A percentile compares a stretch with the other conserved stretches of the same genome.
phyloP scores from a whole-genome alignment of 768 basidiomycete genomes.

The Agrocybe praecox region DNA sequence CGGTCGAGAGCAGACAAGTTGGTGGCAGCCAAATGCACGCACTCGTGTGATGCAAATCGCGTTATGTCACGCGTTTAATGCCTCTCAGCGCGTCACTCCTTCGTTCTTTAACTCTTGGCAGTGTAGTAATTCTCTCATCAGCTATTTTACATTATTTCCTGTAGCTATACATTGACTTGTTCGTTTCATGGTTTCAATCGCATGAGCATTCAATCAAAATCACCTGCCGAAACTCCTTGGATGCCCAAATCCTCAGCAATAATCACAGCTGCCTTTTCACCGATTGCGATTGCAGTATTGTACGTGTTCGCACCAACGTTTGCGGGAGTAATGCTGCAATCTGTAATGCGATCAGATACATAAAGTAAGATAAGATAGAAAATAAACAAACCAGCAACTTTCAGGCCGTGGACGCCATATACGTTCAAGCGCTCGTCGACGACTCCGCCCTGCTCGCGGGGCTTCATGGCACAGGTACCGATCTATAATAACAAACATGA shows the following conservation, averaged over 20 bases:
- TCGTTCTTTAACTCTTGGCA: too few species aligned
- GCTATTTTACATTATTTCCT: too few species aligned
- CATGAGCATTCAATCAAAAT: too few species aligned
- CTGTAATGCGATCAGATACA: constrained; percentile 16
- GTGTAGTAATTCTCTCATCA: too few species aligned
- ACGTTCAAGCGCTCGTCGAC: constrained; percentile 66
- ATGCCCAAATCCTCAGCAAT: constrained; percentile 56
- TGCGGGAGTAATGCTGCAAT: constrained; percentile 39
- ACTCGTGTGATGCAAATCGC: constrained; percentile 17
- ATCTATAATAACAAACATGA: constrained; percentile 35
- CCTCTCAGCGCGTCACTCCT: too few species aligned
- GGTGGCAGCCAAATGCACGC: too few species aligned
- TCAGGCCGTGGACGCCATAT: constrained; percentile 58
- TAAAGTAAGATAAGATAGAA: neutral
- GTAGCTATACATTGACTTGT: neutral
- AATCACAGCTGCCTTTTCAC: constrained; percentile 64
- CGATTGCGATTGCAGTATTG: constrained; percentile 46
- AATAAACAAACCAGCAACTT: constrained; percentile 49
- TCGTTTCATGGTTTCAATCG: neutral
- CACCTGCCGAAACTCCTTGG: neutral
- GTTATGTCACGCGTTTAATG: constrained; percentile 20
- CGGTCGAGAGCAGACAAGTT: too few species aligned
- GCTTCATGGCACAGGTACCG: constrained; percentile 72
- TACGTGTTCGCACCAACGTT: constrained; percentile 46
- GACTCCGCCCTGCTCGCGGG: constrained; percentile 57